Percentiles rank a stretch among this genome's conserved stretches.
Conservation (phyloP, 2,329 filamentous ascomycete species). For the Cladosporium sp. region DNA sequence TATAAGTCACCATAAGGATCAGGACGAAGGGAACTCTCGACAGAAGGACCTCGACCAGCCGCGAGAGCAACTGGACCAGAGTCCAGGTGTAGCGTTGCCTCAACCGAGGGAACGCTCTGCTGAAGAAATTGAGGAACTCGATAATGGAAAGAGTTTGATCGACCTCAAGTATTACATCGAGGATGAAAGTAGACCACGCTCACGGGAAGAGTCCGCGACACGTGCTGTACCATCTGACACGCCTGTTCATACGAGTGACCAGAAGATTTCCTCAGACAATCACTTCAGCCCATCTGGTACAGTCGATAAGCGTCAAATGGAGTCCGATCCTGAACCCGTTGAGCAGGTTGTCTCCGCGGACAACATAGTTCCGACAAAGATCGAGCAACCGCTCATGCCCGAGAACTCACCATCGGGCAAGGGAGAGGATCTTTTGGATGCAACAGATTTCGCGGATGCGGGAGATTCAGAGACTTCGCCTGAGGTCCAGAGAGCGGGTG, state of each 20-base stretch:
- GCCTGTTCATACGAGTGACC: not conserved
- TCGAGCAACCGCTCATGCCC: too few relatives aligned
- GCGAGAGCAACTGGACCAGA: not conserved
- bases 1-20: not conserved
- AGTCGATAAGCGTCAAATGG: not conserved
- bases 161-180: conserved; percentile 25
- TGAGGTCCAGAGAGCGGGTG: not conserved
- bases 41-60: not conserved
- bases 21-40: not conserved
- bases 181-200: not conserved
- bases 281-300: not conserved
- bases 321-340: not conserved
- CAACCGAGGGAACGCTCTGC: not conserved
- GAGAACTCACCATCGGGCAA: too few relatives aligned
- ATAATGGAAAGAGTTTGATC: conserved; percentile 26
- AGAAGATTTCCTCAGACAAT: not conserved
- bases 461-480: not conserved
- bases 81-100: not conserved
- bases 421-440: too few relatives aligned
- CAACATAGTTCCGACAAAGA: not conserved
- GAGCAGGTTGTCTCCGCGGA: not conserved
- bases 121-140: conserved; percentile 19
- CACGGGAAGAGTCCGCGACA: not conserved
- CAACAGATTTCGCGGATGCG: not conserved
- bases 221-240: not conserved